Conservation (phyloP, 2,329 filamentous ascomycete genomes). For the Claviceps sp. region DNA sequence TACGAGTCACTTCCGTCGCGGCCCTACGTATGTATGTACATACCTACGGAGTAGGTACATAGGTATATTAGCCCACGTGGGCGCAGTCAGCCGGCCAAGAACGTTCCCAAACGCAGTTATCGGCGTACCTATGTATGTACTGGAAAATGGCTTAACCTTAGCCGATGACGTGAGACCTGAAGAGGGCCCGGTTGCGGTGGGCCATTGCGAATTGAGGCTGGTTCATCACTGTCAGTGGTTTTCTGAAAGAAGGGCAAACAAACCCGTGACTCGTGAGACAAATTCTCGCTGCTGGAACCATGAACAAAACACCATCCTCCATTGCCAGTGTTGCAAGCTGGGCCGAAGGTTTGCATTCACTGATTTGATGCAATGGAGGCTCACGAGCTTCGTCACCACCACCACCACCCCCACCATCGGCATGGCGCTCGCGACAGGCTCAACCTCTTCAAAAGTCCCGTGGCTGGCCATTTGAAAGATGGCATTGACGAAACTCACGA, state of each 20-base stretch:
- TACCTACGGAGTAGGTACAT: too few species aligned
- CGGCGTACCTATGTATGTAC: too few species aligned
- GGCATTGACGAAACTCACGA: neutral
- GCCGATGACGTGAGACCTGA: neutral
- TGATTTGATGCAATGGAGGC: neutral
- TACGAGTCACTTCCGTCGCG: too few species aligned
- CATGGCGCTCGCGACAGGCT: conserved; percentile 14
- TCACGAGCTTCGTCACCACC: neutral
- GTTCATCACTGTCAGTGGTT: too few species aligned
- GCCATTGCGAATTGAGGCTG: neutral
- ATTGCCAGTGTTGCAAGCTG: too few species aligned
- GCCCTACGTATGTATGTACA: too few species aligned
- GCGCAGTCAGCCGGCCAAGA: too few species aligned
- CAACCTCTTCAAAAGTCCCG: conserved; percentile 19
- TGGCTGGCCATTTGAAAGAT: conserved; percentile 7
- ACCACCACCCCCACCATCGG: conserved; percentile 1
- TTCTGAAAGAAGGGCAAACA: neutral
- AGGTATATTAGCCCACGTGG: too few species aligned
- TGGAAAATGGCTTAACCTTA: neutral
- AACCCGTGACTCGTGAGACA: neutral
- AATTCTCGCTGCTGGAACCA: too few species aligned
- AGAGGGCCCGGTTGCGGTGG: neutral
- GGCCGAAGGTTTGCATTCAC: neutral
- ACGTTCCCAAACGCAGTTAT: too few species aligned
- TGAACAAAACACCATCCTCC: too few species aligned